Base-by-base conservation (phyloP, 257 asterid species). In the Solanum stenotomum region DNA sequence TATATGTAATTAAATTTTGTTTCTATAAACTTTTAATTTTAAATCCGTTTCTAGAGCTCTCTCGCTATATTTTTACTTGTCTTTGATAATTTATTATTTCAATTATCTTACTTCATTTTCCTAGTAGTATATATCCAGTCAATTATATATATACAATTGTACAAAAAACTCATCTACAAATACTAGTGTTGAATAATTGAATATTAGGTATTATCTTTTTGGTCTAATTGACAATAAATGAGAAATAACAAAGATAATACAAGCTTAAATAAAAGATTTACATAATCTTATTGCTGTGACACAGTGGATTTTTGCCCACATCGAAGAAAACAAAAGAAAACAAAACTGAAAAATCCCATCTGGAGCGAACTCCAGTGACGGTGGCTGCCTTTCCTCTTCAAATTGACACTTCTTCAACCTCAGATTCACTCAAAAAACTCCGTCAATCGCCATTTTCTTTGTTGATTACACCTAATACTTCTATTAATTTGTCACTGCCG, bases 301-400 rank as follows among this genome's bases (percentile, higher is more conserved):
- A 38, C 13, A 38, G 61, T 8, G n/a, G 87, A 83, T 56, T 44
- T 74, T 86, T 71, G 18, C 27, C 88, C 83, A 63, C 46, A 61
- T 85, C 3, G 81, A 44, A 29, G 5, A 46, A 25, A 40, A 65
- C 29, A 44, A 59, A 85, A 52, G 59, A 75, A 22, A 65, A 85
- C 46, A 83, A 89, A 87, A 72, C 87, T 70, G 59, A 87, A 78
- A 79, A 87, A 79, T 72, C 84, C 83, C 85, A 75, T 85, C 75
- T 59, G 90, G 86, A 89, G 88, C 84, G 82, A 76, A 89, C 79
- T 27, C 70, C 88, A 74, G n/a, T 91, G 89, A 85, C 92, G 91
- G 91, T 86, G 89, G 82, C 91, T 59, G 42, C 25, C 79, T 85
- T 77, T n/a, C 20, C 52, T 68, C 79, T 31, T 42, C 44, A 63